These are phyloP conservation scores for Cladobotryum mycophilum DNA, from an alignment of 2,329 filamentous ascomycete species.

Conservation along the genomic window DNA sequence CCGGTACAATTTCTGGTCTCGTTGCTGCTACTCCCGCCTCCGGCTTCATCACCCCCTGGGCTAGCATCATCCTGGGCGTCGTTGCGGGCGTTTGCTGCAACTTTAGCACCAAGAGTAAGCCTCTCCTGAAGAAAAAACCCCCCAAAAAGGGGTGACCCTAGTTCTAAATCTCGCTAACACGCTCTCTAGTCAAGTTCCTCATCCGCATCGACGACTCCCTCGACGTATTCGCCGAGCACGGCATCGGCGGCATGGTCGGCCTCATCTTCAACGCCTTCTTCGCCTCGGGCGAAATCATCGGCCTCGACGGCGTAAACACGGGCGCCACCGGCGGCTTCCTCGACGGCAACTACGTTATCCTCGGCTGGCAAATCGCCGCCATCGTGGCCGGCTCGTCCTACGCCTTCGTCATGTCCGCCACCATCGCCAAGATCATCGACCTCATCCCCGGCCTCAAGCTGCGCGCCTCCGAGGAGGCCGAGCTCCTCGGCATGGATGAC, in stretches of 20 bases:
- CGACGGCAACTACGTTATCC: slow-evolving; percentile 65
- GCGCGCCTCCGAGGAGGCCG: slow-evolving; percentile 72
- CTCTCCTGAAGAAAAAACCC: neutral
- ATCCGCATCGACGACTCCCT: slow-evolving; percentile 64
- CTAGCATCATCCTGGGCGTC: slow-evolving; percentile 59
- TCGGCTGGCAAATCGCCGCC: slow-evolving; percentile 78
- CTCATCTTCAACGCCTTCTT: slow-evolving; percentile 70
- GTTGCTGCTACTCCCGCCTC: slow-evolving; percentile 65
- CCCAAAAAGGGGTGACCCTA: no score
- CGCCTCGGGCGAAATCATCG: slow-evolving; percentile 62
- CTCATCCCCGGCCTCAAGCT: slow-evolving; percentile 71
- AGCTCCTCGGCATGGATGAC: slow-evolving; percentile 82
- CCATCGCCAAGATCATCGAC: slow-evolving; percentile 71
- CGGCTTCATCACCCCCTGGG: slow-evolving; percentile 62
- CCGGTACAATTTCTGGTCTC: slow-evolving; percentile 63
- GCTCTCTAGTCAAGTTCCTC: slow-evolving; percentile 47
- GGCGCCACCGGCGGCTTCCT: slow-evolving; percentile 63
- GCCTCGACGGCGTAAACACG: slow-evolving; percentile 70
- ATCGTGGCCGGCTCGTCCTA: slow-evolving; percentile 61
- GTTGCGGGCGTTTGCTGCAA: slow-evolving; percentile 61
- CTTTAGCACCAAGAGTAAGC: slow-evolving; percentile 55
- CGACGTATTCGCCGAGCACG: slow-evolving; percentile 68
- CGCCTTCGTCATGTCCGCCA: slow-evolving; percentile 65
- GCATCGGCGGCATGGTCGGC: slow-evolving; percentile 61
- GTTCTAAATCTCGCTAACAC: slow-evolving; percentile 8